Conservation (phyloP, 1,139 yeast genomes). For the Pichia sp. region DNA sequence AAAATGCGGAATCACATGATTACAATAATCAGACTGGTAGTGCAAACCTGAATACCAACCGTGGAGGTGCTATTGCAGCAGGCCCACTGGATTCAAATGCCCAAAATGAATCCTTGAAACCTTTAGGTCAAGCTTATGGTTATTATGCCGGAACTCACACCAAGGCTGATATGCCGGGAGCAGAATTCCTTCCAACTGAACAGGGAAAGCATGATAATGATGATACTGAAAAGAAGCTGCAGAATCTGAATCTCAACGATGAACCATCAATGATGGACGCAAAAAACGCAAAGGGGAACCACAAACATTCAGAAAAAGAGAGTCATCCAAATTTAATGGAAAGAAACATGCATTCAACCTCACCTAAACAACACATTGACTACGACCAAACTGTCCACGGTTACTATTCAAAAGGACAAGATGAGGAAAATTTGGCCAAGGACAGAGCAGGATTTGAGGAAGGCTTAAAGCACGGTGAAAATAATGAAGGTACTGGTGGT, state of each 20-base stretch:
- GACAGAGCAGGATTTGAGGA: too few relatives aligned
- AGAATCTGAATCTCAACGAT: neutral
- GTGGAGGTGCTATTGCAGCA: neutral
- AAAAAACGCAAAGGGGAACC: neutral
- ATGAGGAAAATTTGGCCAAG: neutral
- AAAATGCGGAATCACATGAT: neutral
- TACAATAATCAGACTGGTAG: neutral
- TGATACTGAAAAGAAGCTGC: neutral
- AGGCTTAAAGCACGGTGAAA: neutral
- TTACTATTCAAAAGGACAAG: too few relatives aligned
- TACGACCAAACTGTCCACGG: too few relatives aligned
- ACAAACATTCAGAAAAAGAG: neutral
- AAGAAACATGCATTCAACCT: too few relatives aligned
- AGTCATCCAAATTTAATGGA: too few relatives aligned
- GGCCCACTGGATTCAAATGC: neutral
- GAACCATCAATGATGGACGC: neutral
- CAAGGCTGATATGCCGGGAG: neutral
- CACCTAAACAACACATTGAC: too few relatives aligned
- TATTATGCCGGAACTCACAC: constrained; percentile 2
- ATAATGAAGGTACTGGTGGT: neutral
- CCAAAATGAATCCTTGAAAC: neutral
- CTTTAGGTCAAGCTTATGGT: neutral
- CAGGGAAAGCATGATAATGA: neutral
- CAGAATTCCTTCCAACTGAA: neutral
- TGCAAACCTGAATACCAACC: neutral